These are phyloP conservation scores for Paxillus involutus DNA, from an alignment of 768 basidiomycete species.

Conservation along the genomic window DNA sequence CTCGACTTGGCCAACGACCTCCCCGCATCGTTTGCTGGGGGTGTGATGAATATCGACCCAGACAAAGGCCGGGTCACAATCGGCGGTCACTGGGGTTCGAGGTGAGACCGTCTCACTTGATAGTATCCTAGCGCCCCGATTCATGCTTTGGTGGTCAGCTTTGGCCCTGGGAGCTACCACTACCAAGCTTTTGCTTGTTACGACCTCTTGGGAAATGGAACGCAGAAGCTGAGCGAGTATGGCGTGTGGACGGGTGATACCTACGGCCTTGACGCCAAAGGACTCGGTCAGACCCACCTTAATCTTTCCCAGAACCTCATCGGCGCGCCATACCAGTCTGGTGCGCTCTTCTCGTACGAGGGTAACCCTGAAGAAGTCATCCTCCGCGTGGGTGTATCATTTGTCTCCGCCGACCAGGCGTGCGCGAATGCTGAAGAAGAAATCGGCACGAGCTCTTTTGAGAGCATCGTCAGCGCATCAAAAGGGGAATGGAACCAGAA, in stretches of 20 bases:
- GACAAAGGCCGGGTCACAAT: conserved; percentile 57
- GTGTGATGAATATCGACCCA: conserved; percentile 59
- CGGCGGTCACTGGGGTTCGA: conserved; percentile 61
- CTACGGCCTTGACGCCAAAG: conserved; percentile 61
- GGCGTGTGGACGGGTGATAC: conserved; percentile 69
- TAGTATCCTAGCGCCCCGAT: not conserved
- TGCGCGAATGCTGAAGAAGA: conserved; percentile 68
- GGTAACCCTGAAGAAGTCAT: conserved; percentile 45
- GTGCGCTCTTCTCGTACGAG: conserved; percentile 63
- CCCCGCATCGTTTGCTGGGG: conserved; percentile 62
- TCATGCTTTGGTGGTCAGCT: conserved; percentile 36
- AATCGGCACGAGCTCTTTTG: conserved; percentile 56
- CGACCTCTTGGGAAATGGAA: conserved; percentile 63
- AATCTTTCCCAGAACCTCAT: conserved; percentile 60
- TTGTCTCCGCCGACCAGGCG: conserved; percentile 61
- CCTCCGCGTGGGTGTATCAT: conserved; percentile 69
- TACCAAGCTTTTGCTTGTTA: conserved; percentile 73
- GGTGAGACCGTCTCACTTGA: conserved; percentile 32
- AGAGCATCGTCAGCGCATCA: conserved; percentile 52
- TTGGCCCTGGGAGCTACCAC: conserved; percentile 55
- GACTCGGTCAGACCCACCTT: conserved; percentile 58
- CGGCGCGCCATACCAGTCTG: conserved; percentile 59
- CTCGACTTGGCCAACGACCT: conserved; percentile 68
- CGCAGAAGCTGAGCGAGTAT: conserved; percentile 59
- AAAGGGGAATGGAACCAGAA: conserved; percentile 66